Conservation (phyloP, 306 rosid species). For the Cucumis cinereus region DNA sequence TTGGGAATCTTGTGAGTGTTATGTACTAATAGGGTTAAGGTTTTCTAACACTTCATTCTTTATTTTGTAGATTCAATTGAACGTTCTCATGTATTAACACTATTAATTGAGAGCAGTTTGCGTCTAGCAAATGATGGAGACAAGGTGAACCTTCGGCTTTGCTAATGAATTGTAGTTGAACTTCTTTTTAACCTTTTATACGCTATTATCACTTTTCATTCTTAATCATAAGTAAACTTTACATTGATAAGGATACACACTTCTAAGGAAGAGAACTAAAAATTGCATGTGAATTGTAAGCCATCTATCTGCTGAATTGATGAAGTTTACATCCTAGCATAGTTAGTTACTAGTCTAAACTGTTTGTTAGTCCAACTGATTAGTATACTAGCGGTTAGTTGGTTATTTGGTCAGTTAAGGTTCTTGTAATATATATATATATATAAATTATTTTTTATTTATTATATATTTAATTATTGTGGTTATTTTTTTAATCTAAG, state of each 20-base stretch:
- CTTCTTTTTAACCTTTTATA: background rate
- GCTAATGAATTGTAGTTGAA: background rate
- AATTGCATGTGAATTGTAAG: background rate
- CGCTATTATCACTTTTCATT: background rate
- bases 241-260: background rate
- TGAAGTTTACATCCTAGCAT: background rate
- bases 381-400: background rate
- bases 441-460: too few relatives aligned
- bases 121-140: slow-evolving; percentile 77
- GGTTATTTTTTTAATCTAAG: too few relatives aligned
- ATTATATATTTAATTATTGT: too few relatives aligned
- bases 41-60: background rate
- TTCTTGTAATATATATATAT: too few relatives aligned
- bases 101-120: slow-evolving; percentile 61
- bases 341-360: background rate
- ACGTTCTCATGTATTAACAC: slow-evolving; percentile 32
- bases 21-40: background rate
- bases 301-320: background rate
- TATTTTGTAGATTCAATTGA: slow-evolving; percentile 28
- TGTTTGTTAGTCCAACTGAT: background rate
- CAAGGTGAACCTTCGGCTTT: slow-evolving; percentile 37
- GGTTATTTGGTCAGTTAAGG: background rate
- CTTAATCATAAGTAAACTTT: background rate
- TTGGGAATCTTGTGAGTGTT: background rate
- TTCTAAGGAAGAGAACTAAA: background rate